Evolutionary conservation across 2,329 filamentous ascomycete species (phyloP).

Genomic region (Arthrobotrys sphaeroides): DNA sequence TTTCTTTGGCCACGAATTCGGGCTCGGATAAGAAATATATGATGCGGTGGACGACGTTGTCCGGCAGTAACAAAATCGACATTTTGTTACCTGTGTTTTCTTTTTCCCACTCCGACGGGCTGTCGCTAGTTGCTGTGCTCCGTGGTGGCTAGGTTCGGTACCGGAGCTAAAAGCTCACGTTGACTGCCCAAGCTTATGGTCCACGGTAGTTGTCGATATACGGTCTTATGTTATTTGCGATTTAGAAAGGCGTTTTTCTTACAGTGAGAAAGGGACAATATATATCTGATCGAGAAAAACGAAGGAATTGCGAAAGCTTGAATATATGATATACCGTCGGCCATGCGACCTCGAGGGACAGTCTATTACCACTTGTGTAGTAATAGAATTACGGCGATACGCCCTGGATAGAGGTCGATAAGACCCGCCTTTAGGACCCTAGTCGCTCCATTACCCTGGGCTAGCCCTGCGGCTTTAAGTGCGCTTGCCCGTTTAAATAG

Average conservation of each 20-base stretch:
- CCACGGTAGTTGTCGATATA: slow-evolving; percentile 52
- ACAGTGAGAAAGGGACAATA: slow-evolving; percentile 48
- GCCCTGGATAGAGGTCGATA: slow-evolving; percentile 47
- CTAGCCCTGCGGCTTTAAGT: slow-evolving; percentile 49
- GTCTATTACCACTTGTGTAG: slow-evolving; percentile 45
- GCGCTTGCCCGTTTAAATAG: slow-evolving; percentile 49
- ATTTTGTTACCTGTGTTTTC: slow-evolving; percentile 41
- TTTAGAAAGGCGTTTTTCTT: slow-evolving; percentile 27
- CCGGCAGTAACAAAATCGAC: slow-evolving; percentile 49
- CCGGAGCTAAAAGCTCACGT: slow-evolving; percentile 53
- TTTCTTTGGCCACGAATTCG: slow-evolving; percentile 45
- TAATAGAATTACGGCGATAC: slow-evolving; percentile 53
- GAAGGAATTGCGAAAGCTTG: slow-evolving; percentile 52
- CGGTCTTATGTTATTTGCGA: slow-evolving; percentile 30
- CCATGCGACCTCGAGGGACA: slow-evolving; percentile 38
- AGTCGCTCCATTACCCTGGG: slow-evolving; percentile 50
- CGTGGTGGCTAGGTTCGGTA: slow-evolving; percentile 40
- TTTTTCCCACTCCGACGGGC: slow-evolving; percentile 10
- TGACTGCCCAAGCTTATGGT: slow-evolving; percentile 42
- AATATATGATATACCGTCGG: slow-evolving; percentile 52
- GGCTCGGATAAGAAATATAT: slow-evolving; percentile 52
- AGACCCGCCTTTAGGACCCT: slow-evolving; percentile 48
- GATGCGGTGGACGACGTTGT: slow-evolving; percentile 48
- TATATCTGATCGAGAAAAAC: slow-evolving; percentile 35
- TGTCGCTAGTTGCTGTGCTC: slow-evolving; percentile 17